Percentiles rank a stretch among this genome's conserved stretches.
Evolutionary conservation across 164 flowering plant species (phyloP).

Genomic region (Pachysandra terminalis): DNA sequence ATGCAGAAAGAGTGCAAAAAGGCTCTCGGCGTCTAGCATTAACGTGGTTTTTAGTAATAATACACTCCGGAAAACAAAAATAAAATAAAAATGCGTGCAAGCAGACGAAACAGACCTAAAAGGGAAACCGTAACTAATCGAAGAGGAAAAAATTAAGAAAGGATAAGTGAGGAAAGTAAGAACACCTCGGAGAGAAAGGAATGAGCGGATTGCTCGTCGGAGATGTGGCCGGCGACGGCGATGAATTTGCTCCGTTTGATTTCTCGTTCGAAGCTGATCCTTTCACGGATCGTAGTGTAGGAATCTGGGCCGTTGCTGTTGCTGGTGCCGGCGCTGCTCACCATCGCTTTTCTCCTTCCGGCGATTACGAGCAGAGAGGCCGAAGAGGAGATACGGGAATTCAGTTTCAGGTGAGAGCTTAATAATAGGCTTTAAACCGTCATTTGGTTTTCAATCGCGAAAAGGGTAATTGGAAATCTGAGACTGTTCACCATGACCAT

Average conservation of each 20-base stretch:
- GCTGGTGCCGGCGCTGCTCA: slow-evolving; percentile 18
- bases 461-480: no score
- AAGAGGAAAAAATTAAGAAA: background rate
- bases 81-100: no score
- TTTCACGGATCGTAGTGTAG: slow-evolving; percentile 61
- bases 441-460: slow-evolving; percentile 4
- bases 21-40: no score
- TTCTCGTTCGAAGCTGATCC: slow-evolving; percentile 47
- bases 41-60: no score
- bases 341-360: slow-evolving; percentile 8
- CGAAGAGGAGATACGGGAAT: background rate
- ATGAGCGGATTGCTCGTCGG: slow-evolving; percentile 61
- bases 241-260: slow-evolving; percentile 95
- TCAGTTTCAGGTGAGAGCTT: slow-evolving; percentile 5
- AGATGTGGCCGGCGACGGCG: slow-evolving; percentile 73
- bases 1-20: no score
- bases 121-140: background rate
- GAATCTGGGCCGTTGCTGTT: slow-evolving; percentile 31
- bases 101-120: background rate
- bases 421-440: background rate
- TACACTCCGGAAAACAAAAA: no score
- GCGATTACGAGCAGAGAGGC: slow-evolving; percentile 9
- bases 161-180: background rate
- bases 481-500: no score
- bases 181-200: slow-evolving; percentile 73